phyloP scores from a whole-genome alignment of 352 stramenopile genomes.

The Phytophthora brassicae region DNA sequence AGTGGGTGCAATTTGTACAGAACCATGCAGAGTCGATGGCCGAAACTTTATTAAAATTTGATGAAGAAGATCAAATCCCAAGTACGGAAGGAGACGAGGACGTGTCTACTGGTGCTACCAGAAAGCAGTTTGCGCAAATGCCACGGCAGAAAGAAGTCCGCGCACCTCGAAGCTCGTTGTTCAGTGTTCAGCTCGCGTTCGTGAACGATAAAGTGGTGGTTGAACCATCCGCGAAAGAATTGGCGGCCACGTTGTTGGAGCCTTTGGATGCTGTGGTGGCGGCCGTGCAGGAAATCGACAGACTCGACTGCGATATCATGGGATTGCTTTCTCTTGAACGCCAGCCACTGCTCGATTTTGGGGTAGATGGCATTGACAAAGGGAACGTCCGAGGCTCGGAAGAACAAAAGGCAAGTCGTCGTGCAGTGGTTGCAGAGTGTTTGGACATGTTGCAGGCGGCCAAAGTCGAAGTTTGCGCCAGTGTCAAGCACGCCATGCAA shows the following conservation, averaged over 20 bases:
- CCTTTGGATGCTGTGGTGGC: constrained; percentile 77
- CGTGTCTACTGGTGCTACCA: not conserved
- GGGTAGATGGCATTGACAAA: constrained; percentile 21
- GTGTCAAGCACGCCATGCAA: constrained; percentile 67
- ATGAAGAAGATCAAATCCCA: constrained; percentile 1
- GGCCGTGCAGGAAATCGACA: constrained; percentile 78
- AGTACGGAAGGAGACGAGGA: constrained; percentile 15
- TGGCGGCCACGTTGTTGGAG: constrained; percentile 74
- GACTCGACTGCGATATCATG: constrained; percentile 91
- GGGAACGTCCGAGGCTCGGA: not conserved
- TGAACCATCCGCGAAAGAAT: constrained; percentile 67
- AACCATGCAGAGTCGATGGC: constrained; percentile 13
- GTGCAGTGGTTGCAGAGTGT: constrained; percentile 48
- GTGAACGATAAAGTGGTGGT: constrained; percentile 54
- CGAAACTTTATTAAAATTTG: not conserved
- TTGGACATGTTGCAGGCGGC: constrained; percentile 46
- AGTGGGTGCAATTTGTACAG: constrained; percentile 67
- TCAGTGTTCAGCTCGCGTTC: constrained; percentile 76
- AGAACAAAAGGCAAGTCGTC: constrained; percentile 9
- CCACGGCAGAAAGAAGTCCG: constrained; percentile 33
- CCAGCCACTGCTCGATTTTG: constrained; percentile 56
- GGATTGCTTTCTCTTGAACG: constrained; percentile 81
- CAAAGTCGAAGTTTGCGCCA: constrained; percentile 54
- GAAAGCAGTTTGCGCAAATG: constrained; percentile 5
- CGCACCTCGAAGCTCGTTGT: constrained; percentile 68